Base-by-base conservation (phyloP, 345 rosid species). In the Hibiscus syriacus region DNA sequence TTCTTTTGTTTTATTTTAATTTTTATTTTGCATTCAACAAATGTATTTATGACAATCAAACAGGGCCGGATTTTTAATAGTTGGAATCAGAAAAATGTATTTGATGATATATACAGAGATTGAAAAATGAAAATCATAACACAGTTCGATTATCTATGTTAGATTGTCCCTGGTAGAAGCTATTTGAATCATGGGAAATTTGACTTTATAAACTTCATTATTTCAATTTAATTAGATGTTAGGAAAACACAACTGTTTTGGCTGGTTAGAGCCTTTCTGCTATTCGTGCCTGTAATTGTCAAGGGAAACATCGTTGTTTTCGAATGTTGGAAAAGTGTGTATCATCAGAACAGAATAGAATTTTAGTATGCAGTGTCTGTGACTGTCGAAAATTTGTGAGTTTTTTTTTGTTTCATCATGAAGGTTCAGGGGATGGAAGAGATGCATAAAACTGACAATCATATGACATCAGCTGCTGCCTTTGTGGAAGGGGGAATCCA, bases 401-500 rank as follows among this genome's bases (percentile, higher is more conserved):
- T n/a, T n/a, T n/a, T n/a, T n/a, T 66, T 72, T 34, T 57, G 57
- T 14, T 45, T 45, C 5, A 3, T 49, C 39, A 46, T 67, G 29
- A 57, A 79, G 86, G 82, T 83, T 74, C 73, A 9, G 64, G 77
- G 66, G 72, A 75, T 78, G 78, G 85, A 80, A 70, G 82, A 66
- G 70, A 60, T 68, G 53, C 50, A 60, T 61, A 73, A 77, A 59
- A 48, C 76, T 59, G 90, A 80, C 3, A 65, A 72, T 66, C 85
- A 76, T 71, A 41, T 82, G 75, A 74, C 84, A 26, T 87, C 92
- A 43, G 85, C 90, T 66, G 88, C 81, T 17, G 90, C 92, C 55
- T 87, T 85, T 74, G 92, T n/a, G n/a, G n/a, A n/a, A n/a, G n/a
- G n/a, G n/a, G n/a, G n/a, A n/a, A n/a, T n/a, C n/a, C n/a, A n/a